phyloP scores from a whole-genome alignment of 2,329 filamentous ascomycete genomes.

The Neonectria ditissima region DNA sequence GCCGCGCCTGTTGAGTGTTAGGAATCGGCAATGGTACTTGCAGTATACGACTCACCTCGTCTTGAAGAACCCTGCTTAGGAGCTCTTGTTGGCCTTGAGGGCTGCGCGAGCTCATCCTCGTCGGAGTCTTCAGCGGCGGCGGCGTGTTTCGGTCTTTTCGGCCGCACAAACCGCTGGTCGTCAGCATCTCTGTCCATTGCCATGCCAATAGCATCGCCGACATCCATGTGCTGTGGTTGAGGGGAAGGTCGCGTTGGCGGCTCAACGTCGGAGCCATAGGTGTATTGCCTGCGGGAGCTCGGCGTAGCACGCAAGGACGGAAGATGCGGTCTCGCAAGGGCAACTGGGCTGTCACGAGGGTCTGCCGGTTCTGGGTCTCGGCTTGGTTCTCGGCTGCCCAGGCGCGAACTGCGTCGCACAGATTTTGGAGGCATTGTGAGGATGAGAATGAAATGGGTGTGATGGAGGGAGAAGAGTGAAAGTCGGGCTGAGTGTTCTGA shows the following conservation, averaged over 20 bases:
- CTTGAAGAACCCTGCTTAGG: neutral
- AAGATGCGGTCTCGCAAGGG: conserved; percentile 36
- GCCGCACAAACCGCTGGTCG: conserved; percentile 35
- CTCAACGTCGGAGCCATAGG: conserved; percentile 53
- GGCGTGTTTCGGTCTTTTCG: conserved; percentile 16
- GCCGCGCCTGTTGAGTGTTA: conserved; percentile 5
- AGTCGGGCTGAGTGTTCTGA: neutral
- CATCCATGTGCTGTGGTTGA: conserved; percentile 41
- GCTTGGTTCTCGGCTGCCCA: conserved; percentile 22
- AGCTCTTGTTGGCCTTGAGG: conserved; percentile 3
- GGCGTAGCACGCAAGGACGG: conserved; percentile 48
- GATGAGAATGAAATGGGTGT: conserved; percentile 2
- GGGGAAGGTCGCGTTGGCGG: conserved; percentile 43
- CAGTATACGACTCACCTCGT: conserved; percentile 25
- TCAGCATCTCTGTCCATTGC: conserved; percentile 41
- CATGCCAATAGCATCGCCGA: conserved; percentile 47
- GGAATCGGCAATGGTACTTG: neutral
- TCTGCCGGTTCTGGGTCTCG: conserved; percentile 34
- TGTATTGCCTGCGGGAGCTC: conserved; percentile 52
- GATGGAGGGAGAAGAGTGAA: conserved; percentile 1
- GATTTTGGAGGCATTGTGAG: conserved; percentile 41
- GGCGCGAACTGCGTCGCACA: conserved; percentile 35
- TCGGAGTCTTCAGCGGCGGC: conserved; percentile 24
- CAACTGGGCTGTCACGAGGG: conserved; percentile 21
- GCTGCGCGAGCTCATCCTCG: conserved; percentile 36